Evolutionary conservation across 2,329 filamentous ascomycete genomes (phyloP), one percentile per base, ranked within the genome.

Genomic region (Arthroderma sp.): DNA sequence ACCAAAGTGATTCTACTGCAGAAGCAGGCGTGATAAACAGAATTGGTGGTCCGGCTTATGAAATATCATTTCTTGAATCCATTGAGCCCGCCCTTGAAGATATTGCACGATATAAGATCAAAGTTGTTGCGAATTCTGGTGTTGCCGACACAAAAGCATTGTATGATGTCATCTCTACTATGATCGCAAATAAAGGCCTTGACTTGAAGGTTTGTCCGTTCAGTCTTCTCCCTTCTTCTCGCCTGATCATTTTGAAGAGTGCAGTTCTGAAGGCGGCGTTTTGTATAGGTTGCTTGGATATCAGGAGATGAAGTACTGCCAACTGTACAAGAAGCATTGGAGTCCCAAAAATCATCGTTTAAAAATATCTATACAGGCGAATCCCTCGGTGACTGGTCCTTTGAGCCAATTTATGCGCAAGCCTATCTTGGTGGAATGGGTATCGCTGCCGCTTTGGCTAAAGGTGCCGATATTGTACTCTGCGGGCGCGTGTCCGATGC

Each of bases 61-160:
- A 75, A 48, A 61, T 65, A 1, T 70, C 71, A 1, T 74, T 76
- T 49, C 61, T 75, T 28, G 67, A 74, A 55, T 66, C 70, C 5
- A 47, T 67, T 30, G 58, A 65, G 43, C 64, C 64, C 1, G 64
- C 65, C 2, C 47, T 68, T 31, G 55, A 60, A 4, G 58, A 66
- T 46, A 47, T 69, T 11, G 63, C 63, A 6, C 60, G 57, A 38
- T 51, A 68, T 49, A 55, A 60, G 0, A 67, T 70, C 45, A 68
- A 66, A 47, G 46, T 69, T 2, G 67, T 63, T 3, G 66, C 66
- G 27, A 70, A 70, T 57, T 67, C 66, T 8, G 67, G 67, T 0
- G 64, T 64, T 11, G 55, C 60, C 2, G 66, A 69, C 48, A 66
- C 66, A 0, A 55, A 63, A 45, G 60, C 55, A 6, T 54, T 70